Base-by-base conservation (phyloP, 2,329 filamentous ascomycete species). In the Verruconis gallopava region DNA sequence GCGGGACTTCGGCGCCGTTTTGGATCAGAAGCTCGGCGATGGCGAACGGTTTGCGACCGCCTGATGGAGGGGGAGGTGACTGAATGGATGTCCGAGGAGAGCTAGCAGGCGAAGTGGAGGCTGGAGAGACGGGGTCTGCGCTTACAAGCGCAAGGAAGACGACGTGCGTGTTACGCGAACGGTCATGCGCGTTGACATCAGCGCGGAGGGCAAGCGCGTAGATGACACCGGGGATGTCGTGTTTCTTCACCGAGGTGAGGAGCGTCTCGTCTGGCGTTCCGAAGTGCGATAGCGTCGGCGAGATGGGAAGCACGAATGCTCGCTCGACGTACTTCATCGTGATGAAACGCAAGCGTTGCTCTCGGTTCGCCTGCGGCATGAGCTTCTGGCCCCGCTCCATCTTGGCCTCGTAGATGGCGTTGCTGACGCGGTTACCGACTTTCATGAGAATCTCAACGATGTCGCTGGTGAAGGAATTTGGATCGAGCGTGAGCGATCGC, bases 401-500 rank as follows among this genome's bases (percentile, higher is more conserved):
- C 47, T 68, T 83, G 12, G 86, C 80, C 65, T 98, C 91, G 85
- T 88, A 98, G 15, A 98, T 72, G 79, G 89, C 89, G 61, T 98
- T 98, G 52, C 88, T 91, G 40, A 95, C 78, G 39, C 88, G 77
- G 58, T 98, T 98, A 47, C 93, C 93, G 48, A 98, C 78, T 45
- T 89, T 78, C 44, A 95, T 69, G 33, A 98, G 72, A 37, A 98
- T 73, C 57, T 98, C 93, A 58, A 98, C 82, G 57, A 96, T 93
- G 67, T 98, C 93, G 52, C 84, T 81, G 3, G 91, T 96, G 59
- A 98, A 98, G 0, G 88, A 95, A 42, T 84, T 88, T 50, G 93
- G 93, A 57, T 98, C 91, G 33, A 98, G 72, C 0, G 91, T 98
- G 33, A 98, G 72, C 11, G 91, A 96, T 42, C 91, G 82, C 32